Conservation (phyloP, 768 basidiomycete species). For the Naganishia onofrii region DNA sequence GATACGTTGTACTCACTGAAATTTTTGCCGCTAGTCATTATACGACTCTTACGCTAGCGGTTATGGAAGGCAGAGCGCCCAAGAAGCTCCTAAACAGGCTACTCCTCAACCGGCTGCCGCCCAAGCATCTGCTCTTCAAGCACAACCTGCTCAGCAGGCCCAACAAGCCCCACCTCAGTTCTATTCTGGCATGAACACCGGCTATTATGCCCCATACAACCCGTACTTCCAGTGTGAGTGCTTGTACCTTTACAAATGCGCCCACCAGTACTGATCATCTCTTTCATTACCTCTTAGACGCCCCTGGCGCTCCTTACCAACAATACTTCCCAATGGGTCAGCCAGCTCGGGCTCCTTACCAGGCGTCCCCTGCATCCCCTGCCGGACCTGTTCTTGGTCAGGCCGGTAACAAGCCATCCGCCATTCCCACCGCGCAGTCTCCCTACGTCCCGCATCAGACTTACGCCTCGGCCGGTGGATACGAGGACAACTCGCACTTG, state of each 20-base stretch:
- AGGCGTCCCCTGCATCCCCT: slow-evolving; percentile 26
- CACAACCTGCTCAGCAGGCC: slow-evolving; percentile 37
- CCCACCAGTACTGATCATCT: neutral
- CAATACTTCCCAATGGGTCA: slow-evolving; percentile 49
- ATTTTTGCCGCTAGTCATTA: slow-evolving; percentile 27
- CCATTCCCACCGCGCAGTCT: slow-evolving; percentile 37
- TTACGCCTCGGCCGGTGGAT: slow-evolving; percentile 36
- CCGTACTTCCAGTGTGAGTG: slow-evolving; percentile 52
- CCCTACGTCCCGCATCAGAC: slow-evolving; percentile 45
- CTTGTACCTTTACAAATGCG: neutral
- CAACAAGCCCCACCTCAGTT: slow-evolving; percentile 44
- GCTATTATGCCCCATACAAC: slow-evolving; percentile 52
- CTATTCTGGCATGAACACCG: slow-evolving; percentile 47
- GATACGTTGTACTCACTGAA: slow-evolving; percentile 13
- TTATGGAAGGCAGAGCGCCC: slow-evolving; percentile 44
- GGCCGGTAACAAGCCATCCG: slow-evolving; percentile 36
- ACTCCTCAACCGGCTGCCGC: slow-evolving; percentile 37
- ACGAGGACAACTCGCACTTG: slow-evolving; percentile 37
- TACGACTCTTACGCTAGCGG: slow-evolving; percentile 51
- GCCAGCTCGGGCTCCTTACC: slow-evolving; percentile 43
- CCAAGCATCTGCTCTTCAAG: slow-evolving; percentile 28
- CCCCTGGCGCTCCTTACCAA: slow-evolving; percentile 48
- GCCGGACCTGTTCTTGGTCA: slow-evolving; percentile 40
- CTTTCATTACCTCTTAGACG: slow-evolving; percentile 42
- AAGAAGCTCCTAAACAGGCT: slow-evolving; percentile 45